A percentile compares a stretch with the other conserved stretches of the same genome.
Evolutionary conservation across 768 basidiomycete species (phyloP).

Genomic region (Agrocybe pediades): DNA sequence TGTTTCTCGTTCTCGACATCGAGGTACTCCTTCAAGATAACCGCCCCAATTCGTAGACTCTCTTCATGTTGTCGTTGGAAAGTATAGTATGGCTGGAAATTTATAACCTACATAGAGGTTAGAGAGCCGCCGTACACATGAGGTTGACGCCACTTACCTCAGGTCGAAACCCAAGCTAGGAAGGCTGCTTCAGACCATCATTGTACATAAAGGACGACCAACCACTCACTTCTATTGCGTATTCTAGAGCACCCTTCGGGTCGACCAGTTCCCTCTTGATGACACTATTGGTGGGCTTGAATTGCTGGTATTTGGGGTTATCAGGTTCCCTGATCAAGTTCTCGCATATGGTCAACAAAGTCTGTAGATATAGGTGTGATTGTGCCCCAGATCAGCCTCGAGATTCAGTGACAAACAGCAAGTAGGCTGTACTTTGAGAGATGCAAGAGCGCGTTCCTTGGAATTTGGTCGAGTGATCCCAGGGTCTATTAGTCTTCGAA

Average conservation of each 20-base stretch:
- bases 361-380: slow-evolving; percentile 42
- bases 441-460: slow-evolving; percentile 55
- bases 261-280: slow-evolving; percentile 72
- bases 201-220: slow-evolving; percentile 3
- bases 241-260: slow-evolving; percentile 77
- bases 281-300: slow-evolving; percentile 73
- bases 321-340: slow-evolving; percentile 75
- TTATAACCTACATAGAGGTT: too few relatives aligned
- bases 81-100: slow-evolving; percentile 75
- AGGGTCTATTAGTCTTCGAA: slow-evolving; percentile 77
- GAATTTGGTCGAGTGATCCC: slow-evolving; percentile 76
- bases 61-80: slow-evolving; percentile 55
- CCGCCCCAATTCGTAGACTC: slow-evolving; percentile 64
- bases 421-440: slow-evolving; percentile 58
- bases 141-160: slow-evolving; percentile 61
- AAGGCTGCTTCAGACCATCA: slow-evolving; percentile 8
- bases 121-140: too few relatives aligned
- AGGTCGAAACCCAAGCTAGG: slow-evolving; percentile 72
- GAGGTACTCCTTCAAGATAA: slow-evolving; percentile 65
- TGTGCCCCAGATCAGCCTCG: slow-evolving; percentile 13
- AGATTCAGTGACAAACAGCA: slow-evolving; percentile 5
- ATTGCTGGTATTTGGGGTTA: slow-evolving; percentile 69
- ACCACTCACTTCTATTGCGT: slow-evolving; percentile 69
- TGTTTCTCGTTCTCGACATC: slow-evolving; percentile 52
- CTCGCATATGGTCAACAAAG: slow-evolving; percentile 65